Evolutionary conservation across 768 basidiomycete genomes (phyloP), one percentile per base, ranked within the genome.

Genomic region (Hydnum rufescens): DNA sequence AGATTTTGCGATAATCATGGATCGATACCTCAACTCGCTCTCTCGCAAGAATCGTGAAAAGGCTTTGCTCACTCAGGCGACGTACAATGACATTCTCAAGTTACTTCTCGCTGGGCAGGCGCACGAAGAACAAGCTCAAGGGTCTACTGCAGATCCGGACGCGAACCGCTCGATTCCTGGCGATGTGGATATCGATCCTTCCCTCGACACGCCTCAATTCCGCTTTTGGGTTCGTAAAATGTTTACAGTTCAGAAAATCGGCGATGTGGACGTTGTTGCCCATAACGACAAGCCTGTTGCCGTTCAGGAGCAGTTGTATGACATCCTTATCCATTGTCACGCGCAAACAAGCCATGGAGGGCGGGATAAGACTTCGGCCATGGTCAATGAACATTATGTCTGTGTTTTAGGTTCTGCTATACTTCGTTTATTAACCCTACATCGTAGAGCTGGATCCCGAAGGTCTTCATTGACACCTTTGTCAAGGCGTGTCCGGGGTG

Each of bases 191-290:
- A 47, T 47, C 26, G 44, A 47, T 28, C 44, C 44, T 28, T 67
- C 69, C 54, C 54, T 70, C 51, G 64, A 63, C 42, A 77, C 74
- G 2, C 72, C 82, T 1, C 81, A 84, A 60, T 86, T 85, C 63
- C 73, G 81, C 39, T 83, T 78, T 64, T 86, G 83, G 83, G 82
- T 77, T 8, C 77, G 82, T 59, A 82, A 82, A 68, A 85, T 80
- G 77, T 87, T 87, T 61, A 53, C 58, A 22, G 56, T 60, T 23
- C 61, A 57, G 5, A 51, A 54, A 4, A 53, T 59, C 29, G 53
- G 54, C n/a, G 47, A 51, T 31, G 60, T 61, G 1, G 61, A 63
- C n/a, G 72, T 84, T 19, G 70, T 88, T 28, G 64, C 82, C 8
- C 82, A 84, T 59, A 77, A 84, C 53, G 70, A 75, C 56, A 71